Evolutionary conservation across 768 basidiomycete species (phyloP), one percentile per base, ranked within the genome.

Genomic region (Tricholoma bakamatsutake): DNA sequence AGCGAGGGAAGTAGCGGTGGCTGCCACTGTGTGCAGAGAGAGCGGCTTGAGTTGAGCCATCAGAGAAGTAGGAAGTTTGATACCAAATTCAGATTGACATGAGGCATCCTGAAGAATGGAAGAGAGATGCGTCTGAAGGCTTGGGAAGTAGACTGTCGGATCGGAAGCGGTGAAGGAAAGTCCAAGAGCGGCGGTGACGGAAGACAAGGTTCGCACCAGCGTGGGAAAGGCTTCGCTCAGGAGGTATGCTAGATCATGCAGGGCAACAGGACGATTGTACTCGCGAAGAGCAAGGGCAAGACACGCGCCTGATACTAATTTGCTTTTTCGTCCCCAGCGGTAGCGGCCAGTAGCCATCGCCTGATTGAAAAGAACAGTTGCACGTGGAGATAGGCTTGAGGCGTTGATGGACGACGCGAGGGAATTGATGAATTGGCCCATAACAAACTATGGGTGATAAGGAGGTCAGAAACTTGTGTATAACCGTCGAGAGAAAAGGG

Each of bases 241-340:
- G 24, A 88, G 70, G 60, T 79, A 82, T 4, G 90, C 84, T 57
- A 93, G 82, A 59, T 89, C 82, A 52, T 75, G 76, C 47, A 91
- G 73, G 11, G 80, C 80, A 65, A 88, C 85, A 28, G 86, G 82
- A 55, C 80, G 84, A 62, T 76, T 82, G 55, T 79, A 76, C 72
- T 91, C 86, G 50, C 90, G 84, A 42, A 91, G 73, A 5, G 88
- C 83, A 54, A 91, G 77, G 24, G 83, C 78, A 27, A 91, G 72
- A 46, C 84, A 81, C 2, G 85, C 87, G 11, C 82, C 91, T 0
- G 87, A 85, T 11, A 81, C 76, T 43, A 82, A 71, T 67, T 80
- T 89, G 18, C 90, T 84, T 59, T 78, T 84, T 51, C 81, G 77
- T 35, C 91, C 90, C 90, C 90, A 93, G 35, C 80, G 80, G 64